Conservation (phyloP, 208 protist species). For the Trypanosoma brucei region DNA sequence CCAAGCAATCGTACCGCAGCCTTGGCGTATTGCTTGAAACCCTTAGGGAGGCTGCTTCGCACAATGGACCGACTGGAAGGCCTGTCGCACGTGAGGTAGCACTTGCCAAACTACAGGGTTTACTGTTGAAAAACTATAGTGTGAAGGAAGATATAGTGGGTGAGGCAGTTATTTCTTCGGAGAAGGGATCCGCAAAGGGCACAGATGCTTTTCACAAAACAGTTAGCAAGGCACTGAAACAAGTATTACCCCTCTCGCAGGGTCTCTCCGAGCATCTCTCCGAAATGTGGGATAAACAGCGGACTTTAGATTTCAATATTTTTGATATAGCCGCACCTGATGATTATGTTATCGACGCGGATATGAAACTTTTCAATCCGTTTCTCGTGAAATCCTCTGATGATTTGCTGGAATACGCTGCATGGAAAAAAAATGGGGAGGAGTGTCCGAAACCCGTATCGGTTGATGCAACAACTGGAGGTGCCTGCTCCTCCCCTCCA, state of each 20-base stretch:
- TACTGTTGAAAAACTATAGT: conserved; percentile 18
- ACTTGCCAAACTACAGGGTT: conserved; percentile 21
- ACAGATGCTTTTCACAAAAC: not conserved
- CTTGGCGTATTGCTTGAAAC: conserved; percentile 37
- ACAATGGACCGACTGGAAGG: conserved; percentile 4
- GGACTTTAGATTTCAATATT: conserved; percentile 44
- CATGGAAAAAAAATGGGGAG: conserved; percentile 8
- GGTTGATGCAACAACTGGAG: too few species aligned
- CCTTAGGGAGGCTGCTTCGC: conserved; percentile 18
- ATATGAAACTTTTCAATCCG: conserved; percentile 51
- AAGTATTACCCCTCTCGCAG: conserved; percentile 46
- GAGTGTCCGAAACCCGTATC: conserved; percentile 25
- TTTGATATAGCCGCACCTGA: conserved; percentile 45
- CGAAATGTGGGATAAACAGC: conserved; percentile 59
- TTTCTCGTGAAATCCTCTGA: conserved; percentile 16
- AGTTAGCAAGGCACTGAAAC: conserved; percentile 18
- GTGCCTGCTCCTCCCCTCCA: too few species aligned
- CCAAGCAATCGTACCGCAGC: conserved; percentile 66
- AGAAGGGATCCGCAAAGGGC: conserved; percentile 1
- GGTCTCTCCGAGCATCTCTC: conserved; percentile 55
- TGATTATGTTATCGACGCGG: conserved; percentile 58
- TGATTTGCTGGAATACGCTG: not conserved
- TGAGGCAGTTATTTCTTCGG: not conserved
- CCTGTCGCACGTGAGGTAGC: conserved; percentile 4
- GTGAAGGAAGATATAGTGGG: not conserved